Evolutionary conservation across 2,329 filamentous ascomycete genomes (phyloP), one percentile per base, ranked within the genome.

Genomic region (Phialemonium atrogriseum): DNA sequence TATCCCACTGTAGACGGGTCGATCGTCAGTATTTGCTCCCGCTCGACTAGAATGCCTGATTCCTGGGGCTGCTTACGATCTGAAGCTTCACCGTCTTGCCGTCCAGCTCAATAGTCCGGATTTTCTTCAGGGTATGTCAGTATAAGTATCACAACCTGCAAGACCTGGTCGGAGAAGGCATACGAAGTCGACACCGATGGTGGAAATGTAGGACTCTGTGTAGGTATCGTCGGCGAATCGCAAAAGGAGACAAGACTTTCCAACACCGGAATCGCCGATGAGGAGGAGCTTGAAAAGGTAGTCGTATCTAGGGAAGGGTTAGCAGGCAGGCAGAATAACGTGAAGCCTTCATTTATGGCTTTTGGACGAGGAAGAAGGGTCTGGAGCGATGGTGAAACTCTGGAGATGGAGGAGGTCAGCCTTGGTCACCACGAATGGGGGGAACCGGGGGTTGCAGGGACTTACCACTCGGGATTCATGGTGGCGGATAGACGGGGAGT

Each of bases 211-310:
- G 61, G 85, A 94, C 71, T 96, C 91, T 40, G 91, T 98, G 73
- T 96, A 98, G 62, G 91, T 96, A 57, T 95, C 88, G 60, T 95
- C 91, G 57, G 91, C 91, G 58, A 98, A 98, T 70, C 91, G 87
- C 59, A 98, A 74, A 49, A 98, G 75, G 69, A 98, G 64, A 68
- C 91, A 98, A 57, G 91, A 98, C 82, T 98, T 98, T 82, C 91
- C 91, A 56, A 98, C 91, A 79, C 91, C 91, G 62, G 91, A 98
- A 64, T 98, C 91, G 66, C 91, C 91, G 79, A 98, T 98, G 72
- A 98, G 89, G 66, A 98, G 85, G 48, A 98, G 87, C 80, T 98
- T 98, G 80, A 98, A 98, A 57, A 98, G 87, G 66, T 98, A 98
- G 64, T 98, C 91, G 84, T 98, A 98, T 91, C 91, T 96, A 57